Base-by-base conservation (phyloP, 768 basidiomycete genomes). In the Tricholoma matsutake region DNA sequence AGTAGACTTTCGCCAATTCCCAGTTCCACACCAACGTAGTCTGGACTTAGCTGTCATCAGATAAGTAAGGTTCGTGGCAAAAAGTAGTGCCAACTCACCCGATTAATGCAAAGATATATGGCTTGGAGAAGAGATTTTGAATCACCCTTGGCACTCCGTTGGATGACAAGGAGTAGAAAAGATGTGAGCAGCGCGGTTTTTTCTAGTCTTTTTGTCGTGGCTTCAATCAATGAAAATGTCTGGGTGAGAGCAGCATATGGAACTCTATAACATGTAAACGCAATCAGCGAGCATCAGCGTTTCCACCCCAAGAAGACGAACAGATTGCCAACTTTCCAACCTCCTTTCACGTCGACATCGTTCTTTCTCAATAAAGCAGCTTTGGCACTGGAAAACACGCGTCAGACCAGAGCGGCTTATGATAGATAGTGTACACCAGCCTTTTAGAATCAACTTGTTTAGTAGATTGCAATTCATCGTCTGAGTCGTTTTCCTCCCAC, bases 21-120 rank as follows among this genome's bases (percentile, higher is more conserved):
- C 1, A 99, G 84, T 72, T 99, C 96, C 56, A 98, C 80, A 29
- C 96, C 96, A 61, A 92, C 79, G 73, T 98, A 98, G 72, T 98
- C 97, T 14, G 97, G 96, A 66, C 94, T 88, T 59, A 98, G 73
- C 96, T 98, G 71, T 43, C 47, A 16, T 11, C 25, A 22, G 45
- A 34, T 70, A 1, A 69, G 59, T 56, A 18, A 63, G 20, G 7
- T 13, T 45, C 52, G 7, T 32, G 29, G 8, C n/a, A 51, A 16
- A 35, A 10, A 58, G 18, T 49, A 54, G 29, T 64, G 58, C 39
- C 52, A 51, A 53, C 86, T 57, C 71, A 98, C 95, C 62, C 95
- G 81, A 70, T 99, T 99, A 71, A 98, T 98, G 71, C 97, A 98
- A 1, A 99, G 81, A 69, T 99, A 99, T 2, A 99, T 89, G 1